Base-by-base conservation (phyloP, 768 basidiomycete genomes). In the Boletus tylopilopsis region DNA sequence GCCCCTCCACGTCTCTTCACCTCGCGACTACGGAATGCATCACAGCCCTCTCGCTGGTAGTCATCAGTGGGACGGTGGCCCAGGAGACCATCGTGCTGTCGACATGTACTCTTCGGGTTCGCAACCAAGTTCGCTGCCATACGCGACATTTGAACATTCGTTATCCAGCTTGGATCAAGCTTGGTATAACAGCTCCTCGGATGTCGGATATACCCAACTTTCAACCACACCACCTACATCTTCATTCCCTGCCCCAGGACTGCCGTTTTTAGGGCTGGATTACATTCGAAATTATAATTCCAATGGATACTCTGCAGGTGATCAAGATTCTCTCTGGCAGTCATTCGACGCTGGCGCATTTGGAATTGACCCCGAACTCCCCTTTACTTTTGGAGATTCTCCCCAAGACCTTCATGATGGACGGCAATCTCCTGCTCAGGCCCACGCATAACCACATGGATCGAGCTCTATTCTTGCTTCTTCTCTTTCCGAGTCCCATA, bases 261-360 rank as follows among this genome's bases (percentile, higher is more conserved):
- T 91, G n/a, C 90, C 89, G 1, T 93, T 92, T 73, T 77, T 81
- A 25, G 90, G 89, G 10, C 74, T 92, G 27, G 90, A 93, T 58
- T 93, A 80, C 59, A 84, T 93, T 60, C 81, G 86, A 58, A 90
- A 89, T 60, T 90, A 85, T 63, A 75, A 74, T 56, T 76, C 81
- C 43, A 76, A 77, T 5, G 65, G 69, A 35, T 68, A 66, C 53
- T 56, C 69, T 16, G 47, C 54, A 35, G 50, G 47, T 33, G 75
- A 75, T 35, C 70, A 71, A 56, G 76, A 77, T 42, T 63, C 64
- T 24, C 60, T 78, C 42, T 79, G 78, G 71, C 74, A 76, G 55
- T 79, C 78, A 60, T 86, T 89, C 60, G 90, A 90, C 64, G 75
- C 80, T 51, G 77, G 81, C 45, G 81, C 82, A 29, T 90, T 90